Evolutionary conservation across 1,284 basidiomycete species (phyloP).

Genomic region (Ganoderma lingzhi): DNA sequence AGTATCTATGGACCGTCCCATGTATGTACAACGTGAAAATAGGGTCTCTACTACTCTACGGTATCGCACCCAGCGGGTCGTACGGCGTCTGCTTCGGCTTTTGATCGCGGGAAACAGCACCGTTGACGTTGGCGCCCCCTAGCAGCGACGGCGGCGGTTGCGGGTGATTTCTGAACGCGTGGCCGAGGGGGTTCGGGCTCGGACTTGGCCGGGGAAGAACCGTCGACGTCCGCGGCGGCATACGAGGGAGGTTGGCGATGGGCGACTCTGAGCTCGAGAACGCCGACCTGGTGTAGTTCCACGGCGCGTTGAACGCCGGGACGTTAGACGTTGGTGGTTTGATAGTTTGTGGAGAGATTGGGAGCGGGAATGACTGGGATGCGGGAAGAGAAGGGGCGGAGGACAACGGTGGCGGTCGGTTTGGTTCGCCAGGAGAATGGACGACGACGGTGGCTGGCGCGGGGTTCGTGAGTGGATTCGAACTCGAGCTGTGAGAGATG

Average conservation of each 20-base stretch:
- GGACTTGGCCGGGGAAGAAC: conserved; percentile 42
- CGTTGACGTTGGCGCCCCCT: conserved; percentile 30
- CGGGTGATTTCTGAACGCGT: conserved; percentile 29
- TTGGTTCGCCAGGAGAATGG: conserved; percentile 8
- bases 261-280: conserved; percentile 50
- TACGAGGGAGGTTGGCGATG: conserved; percentile 41
- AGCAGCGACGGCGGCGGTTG: conserved; percentile 17
- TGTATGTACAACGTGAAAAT: neutral
- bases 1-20: neutral
- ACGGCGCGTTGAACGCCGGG: conserved; percentile 45
- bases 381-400: conserved; percentile 19
- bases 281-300: conserved; percentile 62
- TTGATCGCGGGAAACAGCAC: conserved; percentile 45
- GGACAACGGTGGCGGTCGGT: conserved; percentile 3
- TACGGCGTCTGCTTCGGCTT: conserved; percentile 46
- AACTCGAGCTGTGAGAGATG: conserved; percentile 23
- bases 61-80: conserved; percentile 70
- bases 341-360: conserved; percentile 33
- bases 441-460: conserved; percentile 10
- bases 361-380: conserved; percentile 22
- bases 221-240: conserved; percentile 52
- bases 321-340: conserved; percentile 15
- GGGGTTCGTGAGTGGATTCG: conserved; percentile 18
- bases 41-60: conserved; percentile 32
- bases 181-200: conserved; percentile 24